Conservation (phyloP, 768 basidiomycete species). For the Boletus huronensis region DNA sequence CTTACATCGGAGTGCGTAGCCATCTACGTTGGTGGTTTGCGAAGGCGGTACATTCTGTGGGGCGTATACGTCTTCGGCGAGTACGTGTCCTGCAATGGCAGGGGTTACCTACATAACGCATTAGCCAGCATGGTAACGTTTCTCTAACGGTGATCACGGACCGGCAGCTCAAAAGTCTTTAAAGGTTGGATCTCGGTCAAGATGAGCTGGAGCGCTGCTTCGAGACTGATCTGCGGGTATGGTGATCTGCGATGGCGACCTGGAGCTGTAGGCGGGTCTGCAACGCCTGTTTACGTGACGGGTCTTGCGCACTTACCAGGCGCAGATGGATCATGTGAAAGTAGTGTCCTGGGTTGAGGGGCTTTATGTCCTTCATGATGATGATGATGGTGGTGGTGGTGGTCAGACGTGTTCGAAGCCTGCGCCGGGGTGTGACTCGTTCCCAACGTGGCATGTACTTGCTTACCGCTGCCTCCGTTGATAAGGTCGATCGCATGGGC, state of each 20-base stretch:
- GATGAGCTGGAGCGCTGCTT: constrained; percentile 60
- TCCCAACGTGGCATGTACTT: constrained; percentile 52
- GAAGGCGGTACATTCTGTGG: constrained; percentile 59
- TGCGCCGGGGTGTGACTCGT: constrained; percentile 21
- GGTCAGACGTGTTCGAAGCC: constrained; percentile 21
- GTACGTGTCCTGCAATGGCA: constrained; percentile 59
- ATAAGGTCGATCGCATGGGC: constrained; percentile 72
- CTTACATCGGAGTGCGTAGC: constrained; percentile 77
- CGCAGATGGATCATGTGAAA: constrained; percentile 68
- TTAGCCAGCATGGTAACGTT: neutral
- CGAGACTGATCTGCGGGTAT: constrained; percentile 65
- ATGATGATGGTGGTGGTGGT: constrained; percentile 18
- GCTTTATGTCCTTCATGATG: constrained; percentile 40
- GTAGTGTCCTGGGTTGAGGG: constrained; percentile 53
- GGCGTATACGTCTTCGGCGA: constrained; percentile 74
- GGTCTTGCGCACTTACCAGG: constrained; percentile 46
- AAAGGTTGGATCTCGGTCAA: constrained; percentile 46
- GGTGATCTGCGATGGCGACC: constrained; percentile 74
- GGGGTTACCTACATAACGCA: constrained; percentile 49
- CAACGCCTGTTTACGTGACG: neutral
- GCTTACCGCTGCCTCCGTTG: constrained; percentile 60
- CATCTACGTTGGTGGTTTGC: constrained; percentile 81
- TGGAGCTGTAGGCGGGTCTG: constrained; percentile 43
- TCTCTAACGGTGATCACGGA: constrained; percentile 26
- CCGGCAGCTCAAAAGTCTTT: constrained; percentile 37